phyloP scores from a whole-genome alignment of 176 grass and related monocot species.

The Triticum turgidum region DNA sequence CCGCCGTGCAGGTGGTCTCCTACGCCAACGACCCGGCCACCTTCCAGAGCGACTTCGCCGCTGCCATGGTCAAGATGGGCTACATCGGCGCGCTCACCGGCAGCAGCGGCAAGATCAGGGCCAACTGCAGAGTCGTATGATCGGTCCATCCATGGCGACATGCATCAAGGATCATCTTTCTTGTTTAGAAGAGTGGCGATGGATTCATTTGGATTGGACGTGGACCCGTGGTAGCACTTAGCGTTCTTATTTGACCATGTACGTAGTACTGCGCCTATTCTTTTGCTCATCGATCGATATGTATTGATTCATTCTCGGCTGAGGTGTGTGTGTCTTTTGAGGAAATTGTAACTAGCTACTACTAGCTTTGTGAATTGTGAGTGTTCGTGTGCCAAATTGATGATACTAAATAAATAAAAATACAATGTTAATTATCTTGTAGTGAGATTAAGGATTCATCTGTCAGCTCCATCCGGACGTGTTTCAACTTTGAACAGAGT shows the following conservation, averaged over 20 bases:
- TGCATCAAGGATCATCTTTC: not conserved
- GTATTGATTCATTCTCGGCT: not conserved
- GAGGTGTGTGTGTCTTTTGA: not conserved
- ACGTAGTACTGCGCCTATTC: not conserved
- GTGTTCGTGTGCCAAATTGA: conserved; percentile 10
- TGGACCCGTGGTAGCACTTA: conserved; percentile 20
- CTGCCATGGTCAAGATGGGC: conserved; percentile 80
- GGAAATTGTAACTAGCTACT: conserved; percentile 29
- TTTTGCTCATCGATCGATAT: conserved; percentile 17
- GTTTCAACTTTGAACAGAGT: not conserved
- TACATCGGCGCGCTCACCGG: conserved; percentile 64
- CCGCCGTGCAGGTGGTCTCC: conserved; percentile 57
- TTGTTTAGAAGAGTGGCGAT: not conserved
- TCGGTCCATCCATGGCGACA: not conserved
- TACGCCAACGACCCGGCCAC: conserved; percentile 54
- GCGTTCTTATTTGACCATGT: conserved; percentile 9
- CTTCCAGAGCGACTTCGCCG: conserved; percentile 73
- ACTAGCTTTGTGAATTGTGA: not conserved
- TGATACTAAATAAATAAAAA: conserved; percentile 23
- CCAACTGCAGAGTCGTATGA: conserved; percentile 70
- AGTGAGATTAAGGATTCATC: no score
- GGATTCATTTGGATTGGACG: conserved; percentile 8
- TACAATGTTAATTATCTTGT: no score
- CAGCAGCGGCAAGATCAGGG: conserved; percentile 53
- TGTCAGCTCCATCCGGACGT: no score